Evolutionary conservation across 2,329 filamentous ascomycete species (phyloP).

Genomic region (Phaeosphaeria sp.): DNA sequence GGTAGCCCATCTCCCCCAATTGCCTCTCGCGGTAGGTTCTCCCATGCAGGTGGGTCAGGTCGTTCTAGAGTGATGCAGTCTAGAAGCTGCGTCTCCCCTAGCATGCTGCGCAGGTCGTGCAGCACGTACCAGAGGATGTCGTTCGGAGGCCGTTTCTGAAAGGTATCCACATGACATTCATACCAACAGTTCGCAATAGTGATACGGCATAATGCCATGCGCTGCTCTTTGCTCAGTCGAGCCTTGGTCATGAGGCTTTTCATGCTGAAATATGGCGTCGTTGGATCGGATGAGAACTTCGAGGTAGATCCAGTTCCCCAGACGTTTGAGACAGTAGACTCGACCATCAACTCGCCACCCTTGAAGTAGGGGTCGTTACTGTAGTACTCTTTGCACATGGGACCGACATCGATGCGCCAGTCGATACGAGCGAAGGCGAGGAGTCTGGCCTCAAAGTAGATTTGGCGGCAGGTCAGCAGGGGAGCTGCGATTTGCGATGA

Average conservation of each 20-base stretch:
- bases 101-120: background rate
- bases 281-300: background rate
- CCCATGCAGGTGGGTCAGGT: background rate
- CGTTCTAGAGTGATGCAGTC: background rate
- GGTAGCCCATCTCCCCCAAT: background rate
- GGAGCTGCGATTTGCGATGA: background rate
- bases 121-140: background rate
- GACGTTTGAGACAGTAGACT: background rate
- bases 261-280: background rate
- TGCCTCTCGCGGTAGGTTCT: background rate
- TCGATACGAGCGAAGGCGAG: background rate
- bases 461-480: background rate
- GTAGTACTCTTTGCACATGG: background rate
- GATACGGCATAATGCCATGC: background rate
- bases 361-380: background rate
- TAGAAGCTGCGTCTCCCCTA: background rate
- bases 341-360: background rate
- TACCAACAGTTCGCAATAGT: background rate
- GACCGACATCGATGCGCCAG: background rate
- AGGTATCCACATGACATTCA: background rate
- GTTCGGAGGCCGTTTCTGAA: background rate
- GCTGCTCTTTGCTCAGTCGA: background rate
- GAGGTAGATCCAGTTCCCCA: background rate
- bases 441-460: slow-evolving; percentile 1
- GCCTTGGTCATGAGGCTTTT: background rate